phyloP scores from a whole-genome alignment of 108 stramenopile genomes.

The Skeletonema grethae region DNA sequence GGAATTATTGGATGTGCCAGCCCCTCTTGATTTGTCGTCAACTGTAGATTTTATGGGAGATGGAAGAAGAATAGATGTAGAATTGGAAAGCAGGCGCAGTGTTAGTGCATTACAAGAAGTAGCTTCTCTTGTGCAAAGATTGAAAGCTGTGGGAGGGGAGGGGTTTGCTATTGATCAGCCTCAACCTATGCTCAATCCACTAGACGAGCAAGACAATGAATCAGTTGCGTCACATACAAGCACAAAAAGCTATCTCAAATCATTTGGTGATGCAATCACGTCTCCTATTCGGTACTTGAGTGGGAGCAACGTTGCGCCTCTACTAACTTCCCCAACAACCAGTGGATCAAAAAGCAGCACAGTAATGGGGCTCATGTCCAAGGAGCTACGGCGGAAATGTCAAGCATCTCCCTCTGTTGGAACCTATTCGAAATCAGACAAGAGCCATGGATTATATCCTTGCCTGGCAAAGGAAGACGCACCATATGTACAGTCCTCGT shows the following conservation, averaged over 20 bases:
- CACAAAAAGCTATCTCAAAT: slow-evolving; percentile 49
- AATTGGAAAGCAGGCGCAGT: slow-evolving; percentile 34
- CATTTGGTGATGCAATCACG: slow-evolving; percentile 43
- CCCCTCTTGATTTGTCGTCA: slow-evolving; percentile 16
- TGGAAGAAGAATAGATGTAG: slow-evolving; percentile 40
- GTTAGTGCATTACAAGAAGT: slow-evolving; percentile 50
- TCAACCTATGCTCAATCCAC: slow-evolving; percentile 10
- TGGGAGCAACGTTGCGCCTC: slow-evolving; percentile 45
- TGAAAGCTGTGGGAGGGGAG: slow-evolving; percentile 47
- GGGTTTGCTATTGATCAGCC: slow-evolving; percentile 43
- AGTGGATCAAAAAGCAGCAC: background rate
- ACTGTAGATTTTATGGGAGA: background rate
- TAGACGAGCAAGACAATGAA: slow-evolving; percentile 38
- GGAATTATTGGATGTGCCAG: slow-evolving; percentile 51
- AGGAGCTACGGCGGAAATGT: slow-evolving; percentile 26
- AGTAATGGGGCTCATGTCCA: slow-evolving; percentile 37
- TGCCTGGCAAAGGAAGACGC: slow-evolving; percentile 69
- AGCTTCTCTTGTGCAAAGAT: slow-evolving; percentile 55
- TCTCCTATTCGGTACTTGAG: slow-evolving; percentile 54
- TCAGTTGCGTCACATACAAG: slow-evolving; percentile 34
- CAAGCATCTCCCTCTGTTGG: slow-evolving; percentile 48
- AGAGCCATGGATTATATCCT: slow-evolving; percentile 53
- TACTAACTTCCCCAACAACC: slow-evolving; percentile 7
- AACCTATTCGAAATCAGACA: slow-evolving; percentile 32
- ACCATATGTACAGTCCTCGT: slow-evolving; percentile 67